A percentile compares a stretch with the other conserved stretches of the same genome.
Conservation (phyloP, 345 rosid genomes). For the Odontarrhena argentea region DNA sequence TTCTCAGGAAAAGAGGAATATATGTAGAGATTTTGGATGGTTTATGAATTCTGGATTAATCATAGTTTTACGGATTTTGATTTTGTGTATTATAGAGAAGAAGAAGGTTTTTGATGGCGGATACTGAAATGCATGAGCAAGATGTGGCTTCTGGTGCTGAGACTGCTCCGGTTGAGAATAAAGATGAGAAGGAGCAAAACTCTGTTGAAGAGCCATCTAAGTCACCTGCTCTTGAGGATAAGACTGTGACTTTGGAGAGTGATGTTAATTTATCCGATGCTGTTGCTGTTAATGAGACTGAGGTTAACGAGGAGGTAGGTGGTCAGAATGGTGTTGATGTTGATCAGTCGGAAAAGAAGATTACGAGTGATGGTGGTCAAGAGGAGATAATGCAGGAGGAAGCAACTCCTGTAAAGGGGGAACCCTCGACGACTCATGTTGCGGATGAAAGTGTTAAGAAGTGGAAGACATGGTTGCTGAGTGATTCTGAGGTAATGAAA, state of each 20-base stretch:
- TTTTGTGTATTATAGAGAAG: background rate
- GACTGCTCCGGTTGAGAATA: conserved; percentile 37
- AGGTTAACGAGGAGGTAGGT: conserved; percentile 24
- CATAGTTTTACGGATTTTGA: background rate
- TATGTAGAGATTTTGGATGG: background rate
- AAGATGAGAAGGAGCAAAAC: conserved; percentile 28
- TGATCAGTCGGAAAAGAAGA: conserved; percentile 28
- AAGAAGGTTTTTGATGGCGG: conserved; percentile 47
- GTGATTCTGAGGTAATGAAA: conserved; percentile 59
- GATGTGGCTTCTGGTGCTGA: conserved; percentile 38
- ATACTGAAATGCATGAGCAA: conserved; percentile 54
- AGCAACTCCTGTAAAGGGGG: conserved; percentile 40
- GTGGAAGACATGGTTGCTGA: conserved; percentile 65
- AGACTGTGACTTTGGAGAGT: conserved; percentile 45
- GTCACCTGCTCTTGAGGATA: conserved; percentile 36
- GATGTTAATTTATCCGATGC: conserved; percentile 50
- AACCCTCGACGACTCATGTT: conserved; percentile 40
- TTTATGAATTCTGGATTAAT: conserved; percentile 16
- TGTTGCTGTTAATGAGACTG: conserved; percentile 11
- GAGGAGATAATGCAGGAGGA: conserved; percentile 18
- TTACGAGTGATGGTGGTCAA: conserved; percentile 23
- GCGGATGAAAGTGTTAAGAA: conserved; percentile 45
- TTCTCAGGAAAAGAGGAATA: background rate
- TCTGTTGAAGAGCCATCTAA: conserved; percentile 37
- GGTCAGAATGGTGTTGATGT: conserved; percentile 20